Base-by-base conservation (phyloP, 2,329 filamentous ascomycete species). In the Colletotrichum lupini region DNA sequence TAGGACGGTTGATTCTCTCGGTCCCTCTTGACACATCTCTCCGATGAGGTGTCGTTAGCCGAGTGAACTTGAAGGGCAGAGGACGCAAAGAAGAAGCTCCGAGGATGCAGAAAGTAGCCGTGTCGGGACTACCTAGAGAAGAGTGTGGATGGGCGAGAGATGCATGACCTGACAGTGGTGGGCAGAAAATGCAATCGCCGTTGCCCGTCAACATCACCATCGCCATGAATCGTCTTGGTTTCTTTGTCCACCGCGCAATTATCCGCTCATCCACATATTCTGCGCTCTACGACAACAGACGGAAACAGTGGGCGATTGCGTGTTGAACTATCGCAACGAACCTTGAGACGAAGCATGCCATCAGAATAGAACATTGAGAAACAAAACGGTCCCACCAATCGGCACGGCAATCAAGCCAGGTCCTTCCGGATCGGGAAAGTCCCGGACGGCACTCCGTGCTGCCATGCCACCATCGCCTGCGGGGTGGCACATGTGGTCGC, bases 351-450 rank as follows among this genome's bases (percentile, higher is more conserved):
- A 49, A 49, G 42, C 42, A 49, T 49, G 19, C 19, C 42, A 49
- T 8, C 1, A 42, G 12, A 60, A 8, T 1, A 14, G 26, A 30
- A 22, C 46, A 26, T 14, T 37, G 4, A 62, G 30, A 28, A 35
- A 2, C n/a, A 14, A 63, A 58, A 32, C 62, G 67, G 66, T 49
- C 30, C 70, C 53, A 77, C 73, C 74, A 77, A 70, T 59, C 68
- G 72, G 68, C 9, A 42, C 19, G 24, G 62, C 56, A 52, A 37
- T 16, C 24, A 57, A 37, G 49, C 14, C 22, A 32, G 16, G 56
- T 74, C 57, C 58, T 71, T 57, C 72, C 63, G 42, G 52, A 72
- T 72, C 57, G 37, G 72, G 72, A 59, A 74, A 67, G 5, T 62
- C 62, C 61, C 68, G 68, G 57, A 67, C 68, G 68, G 56, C 72